Percentiles rank a stretch among this genome's conserved stretches.
Conservation (phyloP, 2,329 filamentous ascomycete genomes). For the Lanzia echinophila region DNA sequence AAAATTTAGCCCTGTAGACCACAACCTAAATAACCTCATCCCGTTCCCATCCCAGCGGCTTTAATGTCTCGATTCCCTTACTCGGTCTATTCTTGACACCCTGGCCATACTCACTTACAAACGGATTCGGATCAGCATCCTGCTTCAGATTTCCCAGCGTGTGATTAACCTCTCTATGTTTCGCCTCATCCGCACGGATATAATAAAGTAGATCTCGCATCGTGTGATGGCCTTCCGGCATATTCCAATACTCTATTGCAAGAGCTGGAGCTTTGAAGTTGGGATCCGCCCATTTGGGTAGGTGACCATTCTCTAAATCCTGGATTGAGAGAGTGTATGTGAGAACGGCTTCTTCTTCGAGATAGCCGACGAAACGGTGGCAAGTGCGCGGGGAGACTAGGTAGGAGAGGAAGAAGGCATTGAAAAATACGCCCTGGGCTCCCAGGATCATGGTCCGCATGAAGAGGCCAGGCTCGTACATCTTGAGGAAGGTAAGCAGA, state of each 20-base stretch:
- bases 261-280: constrained; percentile 78
- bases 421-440: constrained; percentile 95
- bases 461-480: constrained; percentile 72
- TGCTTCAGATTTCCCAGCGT: constrained; percentile 84
- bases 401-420: constrained; percentile 83
- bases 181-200: constrained; percentile 82
- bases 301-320: constrained; percentile 76
- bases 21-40: constrained; percentile 57
- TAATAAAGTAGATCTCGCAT: constrained; percentile 88
- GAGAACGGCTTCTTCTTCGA: constrained; percentile 94
- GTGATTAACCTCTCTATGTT: constrained; percentile 91
- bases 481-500: constrained; percentile 84
- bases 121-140: constrained; percentile 84
- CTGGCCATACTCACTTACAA: constrained; percentile 75
- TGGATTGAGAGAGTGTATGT: constrained; percentile 87
- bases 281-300: constrained; percentile 70
- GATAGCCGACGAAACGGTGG: constrained; percentile 92
- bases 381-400: constrained; percentile 79
- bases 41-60: constrained; percentile 74
- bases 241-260: constrained; percentile 86
- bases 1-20: background rate
- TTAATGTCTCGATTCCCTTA: constrained; percentile 55
- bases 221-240: constrained; percentile 73
- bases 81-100: constrained; percentile 59
- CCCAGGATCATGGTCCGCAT: constrained; percentile 89